Evolutionary conservation across 805 yeast species (phyloP), one percentile per base, ranked within the genome.

Genomic region (Starmerella bombicola): DNA sequence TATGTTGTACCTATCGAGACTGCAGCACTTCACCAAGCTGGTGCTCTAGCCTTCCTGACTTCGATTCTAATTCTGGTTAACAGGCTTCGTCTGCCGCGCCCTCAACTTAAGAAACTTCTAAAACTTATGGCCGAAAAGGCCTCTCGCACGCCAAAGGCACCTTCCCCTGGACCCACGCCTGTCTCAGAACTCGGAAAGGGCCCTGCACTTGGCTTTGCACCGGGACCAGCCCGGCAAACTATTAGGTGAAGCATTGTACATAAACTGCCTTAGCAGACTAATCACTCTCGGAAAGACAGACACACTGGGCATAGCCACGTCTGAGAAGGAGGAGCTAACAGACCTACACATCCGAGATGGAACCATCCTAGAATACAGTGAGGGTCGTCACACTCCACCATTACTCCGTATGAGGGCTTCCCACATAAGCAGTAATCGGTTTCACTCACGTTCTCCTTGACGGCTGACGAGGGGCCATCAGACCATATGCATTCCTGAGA

Each of bases 11-110:
- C 99, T 22, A 76, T 81, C 19, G 82, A 94, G 23, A 63, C 88
- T 35, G 99, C 95, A 2, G 93, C 96, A 3, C 74, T 85, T 5
- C 99, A 91, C 59, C 99, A 91, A 66, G 95, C 95, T 7, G 97
- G 97, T 51, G 94, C 96, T 1, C 64, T 91, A 52, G 93, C 93
- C 0, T 67, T 91, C 36, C 66, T 91, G 52, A 86, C 98, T 0
- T 69, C 80, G 13, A 71, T 84, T n/a, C 65, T 88, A 43, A 67
- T 78, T 9, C 63, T 76, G 40, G 70, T 74, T 9, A 67, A 74
- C 42, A 68, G 73, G 40, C 59, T 81, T 51, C 66, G 76, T 47
- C 68, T 67, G 48, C 85, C 86, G 36, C 67, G 77, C 46, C 36
- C 46, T 47, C 41, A 51, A 56, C 34, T 54, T 34, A 45, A 46